Base-by-base conservation (phyloP, 345 rosid genomes). In the Pistacia atlantica region DNA sequence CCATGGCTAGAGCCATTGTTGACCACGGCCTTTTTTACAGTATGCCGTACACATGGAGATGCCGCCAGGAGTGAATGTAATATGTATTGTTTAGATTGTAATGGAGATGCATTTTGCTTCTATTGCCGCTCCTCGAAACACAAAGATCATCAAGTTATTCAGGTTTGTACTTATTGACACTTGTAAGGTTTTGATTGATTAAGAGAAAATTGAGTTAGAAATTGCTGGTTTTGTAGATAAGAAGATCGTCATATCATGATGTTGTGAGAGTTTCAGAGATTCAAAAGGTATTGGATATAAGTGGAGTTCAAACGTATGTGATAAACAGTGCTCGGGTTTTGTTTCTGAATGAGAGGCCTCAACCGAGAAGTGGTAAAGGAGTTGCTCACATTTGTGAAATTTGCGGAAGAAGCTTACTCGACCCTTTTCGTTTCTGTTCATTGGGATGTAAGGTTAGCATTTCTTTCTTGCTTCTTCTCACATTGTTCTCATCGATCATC, bases 231-330 rank as follows among this genome's bases (percentile, higher is more conserved):
- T 18, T 8, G 12, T 59, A 94, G 98, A 90, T 94, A 80, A 85
- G 98, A 84, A 77, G 97, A 82, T 94, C 97, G 0, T 94, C 98
- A 20, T 94, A 92, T 74, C 98, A 92, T 70, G 92, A 94, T 83
- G 98, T 92, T 42, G 98, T 94, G 74, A 88, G 98, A 76, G 93
- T 89, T 8, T 64, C 90, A 16, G 98, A 94, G 87, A 91, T 94
- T 72, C 93, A 92, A 69, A 89, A 84, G 59, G 85, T 79, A 14
- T 52, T 94, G 83, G 95, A 94, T 86, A 87, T 92, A 74, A 85
- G 88, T 69, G 98, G 90, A 74, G 90, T 94, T 2, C 98, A 94
- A 69, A 94, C 98, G 3, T 94, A 94, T 80, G 97, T 94, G 48
- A 93, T 93, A 77, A 93, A 94, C 83, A 92, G 93, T 67, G 98